Base-by-base conservation (phyloP, 345 rosid species). In the Populus deltoides region DNA sequence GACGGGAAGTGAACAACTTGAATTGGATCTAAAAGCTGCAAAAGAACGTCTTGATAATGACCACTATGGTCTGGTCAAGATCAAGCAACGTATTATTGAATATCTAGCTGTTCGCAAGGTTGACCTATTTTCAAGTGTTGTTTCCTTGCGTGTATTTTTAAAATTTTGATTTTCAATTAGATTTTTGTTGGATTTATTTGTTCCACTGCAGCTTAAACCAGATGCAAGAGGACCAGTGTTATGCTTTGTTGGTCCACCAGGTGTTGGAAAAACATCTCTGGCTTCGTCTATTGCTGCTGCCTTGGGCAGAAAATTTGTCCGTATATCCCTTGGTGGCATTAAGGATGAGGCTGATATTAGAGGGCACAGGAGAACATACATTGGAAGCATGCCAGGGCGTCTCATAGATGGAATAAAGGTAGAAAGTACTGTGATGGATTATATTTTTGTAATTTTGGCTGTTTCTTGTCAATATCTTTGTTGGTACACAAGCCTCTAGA, bases 61-160 rank as follows among this genome's bases (percentile, higher is more conserved):
- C 71, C 99, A 96, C 80, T 92, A 92, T 75, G 99, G 99, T 79
- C 86, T 96, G 76, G 79, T 86, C 75, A 96, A 89, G 87, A 91
- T 96, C 87, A 96, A 96, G 90, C 99, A 92, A 81, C 91, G 99
- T 78, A 93, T 96, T 78, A 92, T 93, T 41, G 99, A 96, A 83
- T 96, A 96, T 87, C 88, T 96, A 85, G 99, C 99, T 80, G 99
- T 96, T 87, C 94, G 99, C 82, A 96, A 96, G 99, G 99, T 92
- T 79, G 70, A 61, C 63, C 38, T 63, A 57, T 77, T 43, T 61
- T 83, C 80, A 75, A 74, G 61, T 62, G 63, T 75, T 77, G 65
- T 25, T 73, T 2, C 65, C 55, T 73, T 79, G 35, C 68, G 29
- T 79, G 35, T 43, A 29, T 25, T 71, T 29, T 39, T n/a, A 8